These are phyloP conservation scores for Lipomyces kockii DNA, from an alignment of 805 yeast species.

Conservation along the genomic window DNA sequence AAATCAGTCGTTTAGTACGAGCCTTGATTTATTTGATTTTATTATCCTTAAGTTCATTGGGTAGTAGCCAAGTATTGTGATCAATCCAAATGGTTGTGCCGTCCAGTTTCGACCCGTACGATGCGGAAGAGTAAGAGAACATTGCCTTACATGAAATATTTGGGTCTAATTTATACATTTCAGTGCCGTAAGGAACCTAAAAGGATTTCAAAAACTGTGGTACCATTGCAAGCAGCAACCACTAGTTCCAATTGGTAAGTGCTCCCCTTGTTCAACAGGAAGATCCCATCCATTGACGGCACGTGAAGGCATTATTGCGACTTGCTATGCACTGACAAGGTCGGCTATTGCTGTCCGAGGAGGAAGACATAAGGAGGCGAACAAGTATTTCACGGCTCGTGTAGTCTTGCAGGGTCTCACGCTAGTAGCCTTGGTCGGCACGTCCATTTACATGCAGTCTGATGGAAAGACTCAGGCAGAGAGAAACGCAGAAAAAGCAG, in stretches of 20 bases:
- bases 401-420: conserved; percentile 80
- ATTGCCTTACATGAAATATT: background rate
- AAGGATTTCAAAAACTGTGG: conserved; percentile 56
- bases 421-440: conserved; percentile 71
- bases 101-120: conserved; percentile 32
- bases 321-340: conserved; percentile 55
- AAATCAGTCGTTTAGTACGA: background rate
- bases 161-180: background rate
- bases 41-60: background rate
- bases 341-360: conserved; percentile 73
- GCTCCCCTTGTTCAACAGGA: conserved; percentile 37
- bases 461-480: conserved; percentile 54
- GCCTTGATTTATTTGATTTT: background rate
- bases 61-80: background rate
- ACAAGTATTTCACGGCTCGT: conserved; percentile 81
- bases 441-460: conserved; percentile 65
- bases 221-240: conserved; percentile 76
- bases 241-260: conserved; percentile 74
- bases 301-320: conserved; percentile 22
- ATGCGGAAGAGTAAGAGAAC: conserved; percentile 28
- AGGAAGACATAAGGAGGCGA: conserved; percentile 72
- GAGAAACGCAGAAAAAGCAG: conserved; percentile 29
- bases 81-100: conserved; percentile 17
- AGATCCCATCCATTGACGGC: background rate
- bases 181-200: conserved; percentile 26